Base-by-base conservation (phyloP, 352 stramenopile species). In the Hyaloperonospora brassicae region DNA sequence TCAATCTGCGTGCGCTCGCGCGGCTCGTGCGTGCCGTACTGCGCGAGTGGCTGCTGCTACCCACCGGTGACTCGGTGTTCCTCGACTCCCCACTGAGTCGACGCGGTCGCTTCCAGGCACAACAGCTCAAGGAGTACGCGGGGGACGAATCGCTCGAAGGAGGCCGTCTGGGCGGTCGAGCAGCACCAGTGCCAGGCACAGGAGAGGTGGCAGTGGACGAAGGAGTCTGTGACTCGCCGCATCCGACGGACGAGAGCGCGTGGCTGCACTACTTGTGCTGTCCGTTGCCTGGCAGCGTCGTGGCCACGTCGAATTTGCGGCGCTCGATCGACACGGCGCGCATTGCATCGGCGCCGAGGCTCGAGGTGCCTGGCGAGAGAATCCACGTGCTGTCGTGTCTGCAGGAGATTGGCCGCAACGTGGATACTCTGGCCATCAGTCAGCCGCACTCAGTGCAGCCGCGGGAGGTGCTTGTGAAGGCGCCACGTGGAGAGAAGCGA, bases 361-460 rank as follows among this genome's bases (percentile, higher is more conserved):
- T 95, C 12, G 55, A 77, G n/a, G 21, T 62, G 1, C 56, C 67
- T 0, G 64, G 64, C 1, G 79, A 95, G 47, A 64, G 72, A 48
- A 86, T 95, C 44, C 73, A 93, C 61, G 79, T 95, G 35, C 64
- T 93, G 8, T 92, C 80, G 52, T 76, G 64, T 62, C 64, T 95
- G 14, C 85, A 95, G 48, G 84, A 95, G 63, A 81, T 95, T 23
- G 82, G 80, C 21, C 72, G 82, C 46, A 94, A 94, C 67, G 71
- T 93, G 7, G 85, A 95, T 59, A 91, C 83, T 23, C 54, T 95
- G 35, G 69, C 85, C n/a, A 71, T 90, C 35, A 87, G 72, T 52
- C 63, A 72, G 11, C 69, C 78, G 27, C 72, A 86, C 34, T 27
- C 53, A 1, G 55, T 84, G 7, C 55, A 66, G 14, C 57, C 75